Conservation (phyloP, 106 monocot genomes). For the Cymbidium sinense region DNA sequence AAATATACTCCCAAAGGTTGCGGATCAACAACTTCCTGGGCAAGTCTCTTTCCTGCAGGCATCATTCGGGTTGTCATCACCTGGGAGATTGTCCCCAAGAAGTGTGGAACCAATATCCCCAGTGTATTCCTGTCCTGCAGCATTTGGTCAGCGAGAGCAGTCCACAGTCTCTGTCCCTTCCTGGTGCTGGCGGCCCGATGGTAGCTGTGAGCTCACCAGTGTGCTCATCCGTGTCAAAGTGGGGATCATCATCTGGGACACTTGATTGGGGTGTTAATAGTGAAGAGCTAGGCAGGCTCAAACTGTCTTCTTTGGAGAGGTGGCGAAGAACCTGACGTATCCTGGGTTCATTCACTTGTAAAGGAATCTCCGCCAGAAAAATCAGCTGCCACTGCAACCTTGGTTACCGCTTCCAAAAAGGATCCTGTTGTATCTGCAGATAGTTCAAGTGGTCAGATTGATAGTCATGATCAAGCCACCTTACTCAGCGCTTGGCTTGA, state of each 20-base stretch:
- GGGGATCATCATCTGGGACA: conserved; percentile 54
- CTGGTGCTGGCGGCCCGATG: conserved; percentile 16
- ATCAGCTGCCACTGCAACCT: neutral
- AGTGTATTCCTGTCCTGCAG: conserved; percentile 37
- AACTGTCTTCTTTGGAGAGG: conserved; percentile 49
- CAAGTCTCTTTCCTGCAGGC: conserved; percentile 47
- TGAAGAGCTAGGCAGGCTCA: conserved; percentile 45
- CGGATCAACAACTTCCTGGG: conserved; percentile 43
- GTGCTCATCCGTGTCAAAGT: conserved; percentile 37
- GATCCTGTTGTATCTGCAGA: neutral
- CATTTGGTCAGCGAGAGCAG: conserved; percentile 53
- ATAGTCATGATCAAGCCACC: conserved; percentile 34
- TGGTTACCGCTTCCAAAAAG: neutral
- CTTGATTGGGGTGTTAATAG: conserved; percentile 64
- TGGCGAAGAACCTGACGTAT: conserved; percentile 55
- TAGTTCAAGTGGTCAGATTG: conserved; percentile 9
- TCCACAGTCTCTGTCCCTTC: conserved; percentile 48
- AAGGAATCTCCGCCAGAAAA: conserved; percentile 56
- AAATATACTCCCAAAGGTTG: conserved; percentile 41
- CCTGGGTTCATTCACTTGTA: conserved; percentile 72
- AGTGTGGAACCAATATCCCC: conserved; percentile 52
- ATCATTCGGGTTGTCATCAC: conserved; percentile 41
- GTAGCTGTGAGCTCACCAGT: conserved; percentile 37
- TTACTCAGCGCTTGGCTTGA: conserved; percentile 59
- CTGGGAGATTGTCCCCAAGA: conserved; percentile 65